phyloP scores from a whole-genome alignment of 2,329 filamentous ascomycete genomes.

The Metarhizium robertsii region DNA sequence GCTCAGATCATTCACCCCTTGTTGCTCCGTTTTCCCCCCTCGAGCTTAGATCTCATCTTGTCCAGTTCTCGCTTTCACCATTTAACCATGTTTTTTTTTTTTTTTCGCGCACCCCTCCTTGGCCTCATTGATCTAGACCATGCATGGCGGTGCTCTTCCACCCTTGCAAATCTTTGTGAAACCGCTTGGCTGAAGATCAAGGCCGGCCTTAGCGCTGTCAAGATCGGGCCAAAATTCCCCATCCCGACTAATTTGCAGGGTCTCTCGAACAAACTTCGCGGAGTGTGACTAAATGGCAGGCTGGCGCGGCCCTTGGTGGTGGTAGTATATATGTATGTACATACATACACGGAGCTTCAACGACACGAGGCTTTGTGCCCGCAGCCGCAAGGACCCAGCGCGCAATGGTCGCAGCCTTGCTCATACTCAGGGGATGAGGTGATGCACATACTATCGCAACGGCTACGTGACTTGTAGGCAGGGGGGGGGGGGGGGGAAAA shows the following conservation, averaged over 20 bases:
- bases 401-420: background rate
- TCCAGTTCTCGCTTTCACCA: background rate
- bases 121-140: background rate
- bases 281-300: background rate
- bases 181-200: background rate
- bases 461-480: background rate
- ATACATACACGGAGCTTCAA: background rate
- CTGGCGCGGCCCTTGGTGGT: background rate
- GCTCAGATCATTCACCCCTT: background rate
- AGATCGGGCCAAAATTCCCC: background rate
- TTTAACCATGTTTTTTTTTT: background rate
- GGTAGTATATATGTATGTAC: background rate
- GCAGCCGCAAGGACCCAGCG: background rate
- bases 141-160: background rate
- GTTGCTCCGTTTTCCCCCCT: background rate
- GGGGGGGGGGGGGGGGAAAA: no score
- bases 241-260: background rate
- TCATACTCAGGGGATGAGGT: background rate
- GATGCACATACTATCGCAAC: background rate
- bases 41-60: background rate
- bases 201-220: background rate
- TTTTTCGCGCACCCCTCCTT: background rate
- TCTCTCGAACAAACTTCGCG: background rate
- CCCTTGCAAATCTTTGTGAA: background rate
- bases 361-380: background rate